These are phyloP conservation scores for Phyllosticta citribraziliensis DNA, from an alignment of 2,329 filamentous ascomycete species.

Conservation along the genomic window DNA sequence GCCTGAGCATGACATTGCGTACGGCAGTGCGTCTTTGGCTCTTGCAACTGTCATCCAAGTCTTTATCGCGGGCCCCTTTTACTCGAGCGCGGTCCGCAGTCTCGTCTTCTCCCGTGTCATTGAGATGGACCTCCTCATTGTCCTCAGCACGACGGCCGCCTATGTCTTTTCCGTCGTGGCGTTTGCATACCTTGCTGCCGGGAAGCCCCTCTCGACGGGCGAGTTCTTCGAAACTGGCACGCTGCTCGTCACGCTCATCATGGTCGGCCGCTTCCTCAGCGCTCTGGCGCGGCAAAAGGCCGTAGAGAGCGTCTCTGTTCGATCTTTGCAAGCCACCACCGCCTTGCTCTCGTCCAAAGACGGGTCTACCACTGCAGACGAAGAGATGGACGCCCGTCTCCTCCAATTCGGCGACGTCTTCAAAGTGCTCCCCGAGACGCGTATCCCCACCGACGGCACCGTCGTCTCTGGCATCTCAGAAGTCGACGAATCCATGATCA, in stretches of 20 bases:
- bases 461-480: slow-evolving; percentile 54
- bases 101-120: slow-evolving; percentile 49
- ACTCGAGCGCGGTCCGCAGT: slow-evolving; percentile 51
- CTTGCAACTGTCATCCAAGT: slow-evolving; percentile 59
- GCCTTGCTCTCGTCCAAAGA: slow-evolving; percentile 40
- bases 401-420: slow-evolving; percentile 65
- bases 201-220: slow-evolving; percentile 23
- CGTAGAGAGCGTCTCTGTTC: slow-evolving; percentile 42
- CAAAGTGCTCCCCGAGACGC: slow-evolving; percentile 49
- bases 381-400: slow-evolving; percentile 54
- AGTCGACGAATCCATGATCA: slow-evolving; percentile 69
- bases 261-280: slow-evolving; percentile 42
- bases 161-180: slow-evolving; percentile 51
- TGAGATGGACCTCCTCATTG: slow-evolving; percentile 61
- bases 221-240: slow-evolving; percentile 49
- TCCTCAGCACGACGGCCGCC: slow-evolving; percentile 55
- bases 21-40: slow-evolving; percentile 47
- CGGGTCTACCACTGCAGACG: slow-evolving; percentile 12
- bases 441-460: slow-evolving; percentile 59
- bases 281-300: slow-evolving; percentile 43
- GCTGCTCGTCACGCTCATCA: slow-evolving; percentile 43
- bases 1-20: slow-evolving; percentile 32
- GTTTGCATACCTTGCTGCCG: slow-evolving; percentile 31
- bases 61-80: slow-evolving; percentile 54
- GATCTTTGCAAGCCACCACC: slow-evolving; percentile 47